Percentiles rank a stretch among this genome's conserved stretches.
phyloP scores from a whole-genome alignment of 2,329 filamentous ascomycete species.

The Fusarium sp. region DNA sequence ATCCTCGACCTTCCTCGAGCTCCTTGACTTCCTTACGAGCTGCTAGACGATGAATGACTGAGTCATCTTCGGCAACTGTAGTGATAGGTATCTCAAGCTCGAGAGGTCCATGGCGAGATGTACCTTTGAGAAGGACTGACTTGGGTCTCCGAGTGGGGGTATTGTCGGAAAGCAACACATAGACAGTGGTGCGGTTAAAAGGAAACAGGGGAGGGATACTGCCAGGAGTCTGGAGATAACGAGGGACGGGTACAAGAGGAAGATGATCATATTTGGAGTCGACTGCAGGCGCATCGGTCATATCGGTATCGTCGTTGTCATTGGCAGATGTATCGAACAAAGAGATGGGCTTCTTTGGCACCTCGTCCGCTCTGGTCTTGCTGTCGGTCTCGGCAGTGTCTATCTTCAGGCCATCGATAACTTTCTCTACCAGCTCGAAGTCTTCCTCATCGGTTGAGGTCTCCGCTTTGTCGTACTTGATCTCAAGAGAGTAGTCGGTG shows the following conservation, averaged over 20 bases:
- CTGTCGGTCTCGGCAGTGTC: conserved; percentile 35
- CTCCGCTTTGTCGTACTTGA: conserved; percentile 66
- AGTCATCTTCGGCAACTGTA: conserved; percentile 59
- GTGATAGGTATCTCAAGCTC: conserved; percentile 76
- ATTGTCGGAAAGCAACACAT: conserved; percentile 73
- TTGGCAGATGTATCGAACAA: conserved; percentile 69
- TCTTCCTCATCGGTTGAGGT: conserved; percentile 60
- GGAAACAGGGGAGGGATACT: conserved; percentile 76
- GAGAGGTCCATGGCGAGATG: conserved; percentile 70
- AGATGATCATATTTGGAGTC: conserved; percentile 65
- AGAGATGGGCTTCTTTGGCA: conserved; percentile 65
- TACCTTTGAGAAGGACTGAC: conserved; percentile 72
- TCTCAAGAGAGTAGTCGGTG: conserved; percentile 73
- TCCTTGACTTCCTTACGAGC: conserved; percentile 78
- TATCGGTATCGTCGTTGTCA: conserved; percentile 58
- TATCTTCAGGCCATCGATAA: conserved; percentile 64
- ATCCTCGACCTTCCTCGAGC: conserved; percentile 79
- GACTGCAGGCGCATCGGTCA: conserved; percentile 38
- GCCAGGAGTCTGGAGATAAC: conserved; percentile 75
- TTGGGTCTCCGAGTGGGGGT: conserved; percentile 59
- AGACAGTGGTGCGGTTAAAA: conserved; percentile 76
- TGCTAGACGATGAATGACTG: conserved; percentile 79
- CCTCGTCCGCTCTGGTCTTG: conserved; percentile 19
- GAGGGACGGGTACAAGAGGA: conserved; percentile 67
- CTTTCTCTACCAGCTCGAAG: conserved; percentile 75